Evolutionary conservation across 768 basidiomycete species (phyloP).

Genomic region (Calocybe gangraenosa): DNA sequence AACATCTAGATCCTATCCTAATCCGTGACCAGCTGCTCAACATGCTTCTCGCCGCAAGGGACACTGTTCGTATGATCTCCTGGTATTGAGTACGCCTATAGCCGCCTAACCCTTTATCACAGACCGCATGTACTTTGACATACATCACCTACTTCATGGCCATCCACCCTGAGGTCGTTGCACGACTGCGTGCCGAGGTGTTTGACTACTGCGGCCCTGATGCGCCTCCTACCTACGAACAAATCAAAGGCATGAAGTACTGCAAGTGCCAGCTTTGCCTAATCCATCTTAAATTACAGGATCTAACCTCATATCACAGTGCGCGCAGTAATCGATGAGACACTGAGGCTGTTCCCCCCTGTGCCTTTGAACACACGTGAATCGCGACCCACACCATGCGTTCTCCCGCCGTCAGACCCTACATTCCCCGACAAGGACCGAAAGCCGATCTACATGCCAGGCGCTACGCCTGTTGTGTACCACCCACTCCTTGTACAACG

Average conservation of each 20-base stretch:
- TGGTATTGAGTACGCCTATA: neutral
- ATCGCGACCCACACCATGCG: slow-evolving; percentile 42
- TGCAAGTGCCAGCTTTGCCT: slow-evolving; percentile 31
- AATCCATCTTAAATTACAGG: neutral
- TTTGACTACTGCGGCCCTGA: slow-evolving; percentile 47
- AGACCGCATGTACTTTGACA: slow-evolving; percentile 71
- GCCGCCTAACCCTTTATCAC: slow-evolving; percentile 6
- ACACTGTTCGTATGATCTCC: slow-evolving; percentile 50
- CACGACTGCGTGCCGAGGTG: slow-evolving; percentile 57
- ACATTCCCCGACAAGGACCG: slow-evolving; percentile 35
- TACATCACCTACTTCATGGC: slow-evolving; percentile 69
- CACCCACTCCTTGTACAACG: slow-evolving; percentile 64
- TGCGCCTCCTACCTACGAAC: slow-evolving; percentile 48
- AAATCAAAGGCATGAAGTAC: slow-evolving; percentile 60
- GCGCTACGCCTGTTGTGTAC: slow-evolving; percentile 52
- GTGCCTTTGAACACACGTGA: slow-evolving; percentile 72
- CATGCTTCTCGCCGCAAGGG: slow-evolving; percentile 71
- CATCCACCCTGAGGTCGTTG: slow-evolving; percentile 52
- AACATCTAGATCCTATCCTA: slow-evolving; percentile 47
- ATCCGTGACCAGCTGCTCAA: slow-evolving; percentile 79
- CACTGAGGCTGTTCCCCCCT: slow-evolving; percentile 73
- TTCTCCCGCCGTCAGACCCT: slow-evolving; percentile 47
- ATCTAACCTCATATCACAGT: slow-evolving; percentile 32
- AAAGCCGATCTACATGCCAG: slow-evolving; percentile 56
- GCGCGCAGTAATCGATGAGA: slow-evolving; percentile 77